phyloP scores from a whole-genome alignment of 1,284 basidiomycete species.

The Hortiboletus rubellus region DNA sequence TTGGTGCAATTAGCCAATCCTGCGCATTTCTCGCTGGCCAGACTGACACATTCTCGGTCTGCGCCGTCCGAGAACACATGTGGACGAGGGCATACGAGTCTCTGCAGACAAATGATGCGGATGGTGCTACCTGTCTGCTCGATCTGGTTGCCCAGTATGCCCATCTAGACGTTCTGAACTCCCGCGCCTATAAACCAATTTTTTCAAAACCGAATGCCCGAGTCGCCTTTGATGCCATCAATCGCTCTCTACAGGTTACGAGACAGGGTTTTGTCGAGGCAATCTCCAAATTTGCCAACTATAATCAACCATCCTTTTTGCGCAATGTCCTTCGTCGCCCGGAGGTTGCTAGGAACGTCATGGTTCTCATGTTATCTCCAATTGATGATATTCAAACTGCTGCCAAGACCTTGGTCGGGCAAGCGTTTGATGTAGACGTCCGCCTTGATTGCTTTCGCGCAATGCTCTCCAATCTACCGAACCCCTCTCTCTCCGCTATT shows the following conservation, averaged over 20 bases:
- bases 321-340: conserved; percentile 53
- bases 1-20: conserved; percentile 40
- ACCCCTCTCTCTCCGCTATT: conserved; percentile 68
- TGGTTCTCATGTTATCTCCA: conserved; percentile 79
- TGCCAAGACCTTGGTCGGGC: conserved; percentile 73
- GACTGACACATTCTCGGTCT: conserved; percentile 25
- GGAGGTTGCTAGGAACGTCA: conserved; percentile 56
- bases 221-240: conserved; percentile 52
- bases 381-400: conserved; percentile 70
- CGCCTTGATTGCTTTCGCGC: conserved; percentile 84
- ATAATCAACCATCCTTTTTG: conserved; percentile 50
- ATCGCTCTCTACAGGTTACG: conserved; percentile 54
- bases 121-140: conserved; percentile 59
- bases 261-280: conserved; percentile 62
- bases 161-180: conserved; percentile 64
- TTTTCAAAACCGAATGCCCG: conserved; percentile 37
- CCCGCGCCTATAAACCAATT: conserved; percentile 47
- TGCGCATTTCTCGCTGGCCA: conserved; percentile 41
- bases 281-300: conserved; percentile 63
- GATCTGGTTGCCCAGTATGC: conserved; percentile 56
- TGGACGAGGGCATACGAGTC: conserved; percentile 70
- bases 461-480: conserved; percentile 66
- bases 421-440: conserved; percentile 83
- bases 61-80: conserved; percentile 53
- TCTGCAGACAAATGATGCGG: conserved; percentile 56